phyloP scores from a whole-genome alignment of 2,329 filamentous ascomycete species.

The Aspergillus neoniger region DNA sequence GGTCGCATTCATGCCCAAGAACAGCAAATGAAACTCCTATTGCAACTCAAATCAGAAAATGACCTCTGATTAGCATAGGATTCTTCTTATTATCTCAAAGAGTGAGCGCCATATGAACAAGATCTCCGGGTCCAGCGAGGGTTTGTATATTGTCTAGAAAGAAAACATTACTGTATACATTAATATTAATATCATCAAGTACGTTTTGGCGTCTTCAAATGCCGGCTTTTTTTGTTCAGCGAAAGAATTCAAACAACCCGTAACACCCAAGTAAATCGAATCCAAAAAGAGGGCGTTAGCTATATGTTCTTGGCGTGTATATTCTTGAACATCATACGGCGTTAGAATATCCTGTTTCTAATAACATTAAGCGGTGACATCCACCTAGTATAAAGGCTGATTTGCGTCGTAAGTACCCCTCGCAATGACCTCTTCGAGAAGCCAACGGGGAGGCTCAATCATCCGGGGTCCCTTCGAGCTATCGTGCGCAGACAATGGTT shows the following conservation, averaged over 20 bases:
- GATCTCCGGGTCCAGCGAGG: not conserved
- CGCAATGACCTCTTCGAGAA: slow-evolving; percentile 69
- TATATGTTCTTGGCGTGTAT: not conserved
- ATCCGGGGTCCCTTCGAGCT: slow-evolving; percentile 43
- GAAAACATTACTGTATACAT: slow-evolving; percentile 8
- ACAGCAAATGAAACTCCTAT: not conserved
- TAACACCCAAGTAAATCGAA: not conserved
- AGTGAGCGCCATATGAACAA: not conserved
- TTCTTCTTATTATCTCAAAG: not conserved
- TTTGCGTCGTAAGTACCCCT: slow-evolving; percentile 72
- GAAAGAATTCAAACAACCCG: not conserved
- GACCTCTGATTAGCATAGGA: no score
- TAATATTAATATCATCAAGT: slow-evolving; percentile 7
- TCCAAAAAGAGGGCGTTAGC: not conserved
- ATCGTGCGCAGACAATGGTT: slow-evolving; percentile 56
- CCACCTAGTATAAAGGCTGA: slow-evolving; percentile 59
- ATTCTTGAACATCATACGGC: not conserved
- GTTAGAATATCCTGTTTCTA: slow-evolving; percentile 1
- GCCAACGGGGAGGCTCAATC: slow-evolving; percentile 72
- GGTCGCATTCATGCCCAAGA: not conserved
- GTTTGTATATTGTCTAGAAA: slow-evolving; percentile 2
- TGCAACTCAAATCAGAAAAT: not conserved
- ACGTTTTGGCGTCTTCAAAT: not conserved
- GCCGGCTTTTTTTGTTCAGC: not conserved
- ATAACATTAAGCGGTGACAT: not conserved